phyloP scores from a whole-genome alignment of 805 yeast genomes.

The Metschnikowia shivogae region DNA sequence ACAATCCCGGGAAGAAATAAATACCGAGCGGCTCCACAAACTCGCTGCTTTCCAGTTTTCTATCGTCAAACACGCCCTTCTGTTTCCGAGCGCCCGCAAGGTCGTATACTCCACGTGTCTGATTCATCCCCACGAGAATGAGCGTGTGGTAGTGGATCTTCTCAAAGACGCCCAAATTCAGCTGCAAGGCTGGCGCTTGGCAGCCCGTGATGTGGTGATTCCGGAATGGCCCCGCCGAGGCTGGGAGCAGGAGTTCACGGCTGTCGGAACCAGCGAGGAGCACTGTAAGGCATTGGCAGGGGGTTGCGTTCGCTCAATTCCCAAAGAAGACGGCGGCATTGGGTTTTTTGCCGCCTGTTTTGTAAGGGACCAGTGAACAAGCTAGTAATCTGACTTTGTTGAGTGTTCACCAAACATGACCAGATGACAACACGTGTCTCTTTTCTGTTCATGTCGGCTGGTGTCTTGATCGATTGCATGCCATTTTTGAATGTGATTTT shows the following conservation, averaged over 20 bases:
- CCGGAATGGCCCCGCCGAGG: slow-evolving; percentile 91
- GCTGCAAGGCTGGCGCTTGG: slow-evolving; percentile 71
- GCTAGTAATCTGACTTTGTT: not conserved
- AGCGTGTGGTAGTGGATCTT: slow-evolving; percentile 79
- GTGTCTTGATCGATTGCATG: too few species aligned
- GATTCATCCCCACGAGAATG: slow-evolving; percentile 90
- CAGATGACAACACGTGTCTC: too few species aligned
- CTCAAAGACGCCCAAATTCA: slow-evolving; percentile 63
- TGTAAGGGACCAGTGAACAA: slow-evolving; percentile 32
- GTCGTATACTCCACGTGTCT: slow-evolving; percentile 96
- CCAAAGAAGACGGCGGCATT: slow-evolving; percentile 94
- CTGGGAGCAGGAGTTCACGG: slow-evolving; percentile 57
- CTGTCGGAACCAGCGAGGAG: slow-evolving; percentile 39
- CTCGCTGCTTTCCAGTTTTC: slow-evolving; percentile 83
- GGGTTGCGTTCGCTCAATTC: slow-evolving; percentile 81
- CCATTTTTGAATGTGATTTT: too few species aligned
- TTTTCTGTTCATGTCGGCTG: too few species aligned
- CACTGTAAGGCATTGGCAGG: slow-evolving; percentile 54
- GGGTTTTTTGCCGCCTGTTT: slow-evolving; percentile 97
- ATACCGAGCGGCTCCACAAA: slow-evolving; percentile 59
- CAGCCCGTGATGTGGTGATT: slow-evolving; percentile 55
- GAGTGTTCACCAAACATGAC: too few species aligned
- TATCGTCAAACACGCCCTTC: slow-evolving; percentile 83
- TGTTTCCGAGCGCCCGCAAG: slow-evolving; percentile 69
- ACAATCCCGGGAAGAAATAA: slow-evolving; percentile 37